These are phyloP conservation scores for Botrytis squamosa DNA, from an alignment of 2,329 filamentous ascomycete species.

Conservation along the genomic window DNA sequence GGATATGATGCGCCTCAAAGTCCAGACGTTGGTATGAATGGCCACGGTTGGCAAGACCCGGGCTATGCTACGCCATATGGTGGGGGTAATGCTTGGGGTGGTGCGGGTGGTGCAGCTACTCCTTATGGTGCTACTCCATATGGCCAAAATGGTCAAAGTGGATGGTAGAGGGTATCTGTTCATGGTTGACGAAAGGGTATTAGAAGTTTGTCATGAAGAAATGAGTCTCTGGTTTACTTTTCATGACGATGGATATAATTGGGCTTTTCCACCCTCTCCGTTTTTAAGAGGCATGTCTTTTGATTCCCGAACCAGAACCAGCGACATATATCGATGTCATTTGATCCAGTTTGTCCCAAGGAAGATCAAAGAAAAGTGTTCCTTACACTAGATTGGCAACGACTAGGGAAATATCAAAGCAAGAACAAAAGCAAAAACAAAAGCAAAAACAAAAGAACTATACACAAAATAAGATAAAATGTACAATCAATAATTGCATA, in stretches of 20 bases:
- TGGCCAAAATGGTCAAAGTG: conserved; percentile 43
- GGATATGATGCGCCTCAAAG: conserved; percentile 60
- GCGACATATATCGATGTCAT: not conserved
- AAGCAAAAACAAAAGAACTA: not conserved
- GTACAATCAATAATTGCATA: conserved; percentile 15
- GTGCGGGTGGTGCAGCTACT: conserved; percentile 52
- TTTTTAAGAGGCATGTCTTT: not conserved
- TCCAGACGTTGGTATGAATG: conserved; percentile 57
- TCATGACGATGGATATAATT: not conserved
- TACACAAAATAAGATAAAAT: not conserved
- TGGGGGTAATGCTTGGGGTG: conserved; percentile 66
- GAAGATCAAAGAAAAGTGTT: not conserved
- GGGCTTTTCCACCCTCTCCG: not conserved
- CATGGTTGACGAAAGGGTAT: not conserved
- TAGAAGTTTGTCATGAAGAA: not conserved
- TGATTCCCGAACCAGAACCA: not conserved
- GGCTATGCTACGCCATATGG: conserved; percentile 71
- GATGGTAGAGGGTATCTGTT: conserved; percentile 27
- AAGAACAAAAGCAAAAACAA: not conserved
- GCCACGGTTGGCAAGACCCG: conserved; percentile 55
- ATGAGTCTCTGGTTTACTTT: not conserved
- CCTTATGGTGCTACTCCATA: conserved; percentile 63
- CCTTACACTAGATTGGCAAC: no score
- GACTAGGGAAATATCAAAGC: not conserved
- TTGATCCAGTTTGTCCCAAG: not conserved